These are phyloP conservation scores for Oehlia diaphana DNA, from an alignment of 192 early-diverging fungal species.

Conservation along the genomic window DNA sequence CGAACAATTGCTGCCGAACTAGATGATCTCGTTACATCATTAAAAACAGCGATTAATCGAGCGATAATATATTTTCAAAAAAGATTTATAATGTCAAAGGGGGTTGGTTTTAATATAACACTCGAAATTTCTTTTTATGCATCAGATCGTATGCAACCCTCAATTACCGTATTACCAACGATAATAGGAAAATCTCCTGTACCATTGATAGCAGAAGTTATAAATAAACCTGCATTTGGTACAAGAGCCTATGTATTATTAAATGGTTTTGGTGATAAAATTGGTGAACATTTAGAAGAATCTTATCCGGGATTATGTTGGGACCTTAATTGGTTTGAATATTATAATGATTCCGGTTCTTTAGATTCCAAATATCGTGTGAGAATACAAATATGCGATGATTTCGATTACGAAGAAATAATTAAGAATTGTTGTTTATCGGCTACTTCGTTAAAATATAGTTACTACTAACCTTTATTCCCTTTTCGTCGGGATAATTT, in stretches of 20 bases:
- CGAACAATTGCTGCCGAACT: slow-evolving; percentile 2
- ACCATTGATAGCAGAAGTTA: not conserved
- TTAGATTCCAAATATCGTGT: slow-evolving; percentile 4
- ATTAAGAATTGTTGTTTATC: slow-evolving; percentile 14
- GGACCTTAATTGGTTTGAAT: not conserved
- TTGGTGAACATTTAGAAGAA: slow-evolving; percentile 17
- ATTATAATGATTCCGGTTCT: not conserved
- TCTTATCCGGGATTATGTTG: slow-evolving; percentile 7
- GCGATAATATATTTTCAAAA: slow-evolving; percentile 2
- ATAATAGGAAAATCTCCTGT: slow-evolving; percentile 19
- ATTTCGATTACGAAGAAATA: slow-evolving; percentile 18
- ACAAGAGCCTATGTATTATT: slow-evolving; percentile 1
- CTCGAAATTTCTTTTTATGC: slow-evolving; percentile 14
- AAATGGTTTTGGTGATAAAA: slow-evolving; percentile 15
- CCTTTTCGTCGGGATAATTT: too few species aligned
- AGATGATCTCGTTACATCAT: not conserved
- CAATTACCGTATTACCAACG: not conserved
- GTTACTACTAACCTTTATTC: not conserved
- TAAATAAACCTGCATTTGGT: not conserved
- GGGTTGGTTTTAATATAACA: not conserved
- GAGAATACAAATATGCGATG: not conserved
- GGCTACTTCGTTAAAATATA: not conserved
- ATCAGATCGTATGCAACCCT: not conserved
- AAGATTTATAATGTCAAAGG: slow-evolving; percentile 13
- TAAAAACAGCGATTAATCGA: not conserved